Conservation (phyloP, 2,329 filamentous ascomycete species). For the Pseudogymnoascus sp. region DNA sequence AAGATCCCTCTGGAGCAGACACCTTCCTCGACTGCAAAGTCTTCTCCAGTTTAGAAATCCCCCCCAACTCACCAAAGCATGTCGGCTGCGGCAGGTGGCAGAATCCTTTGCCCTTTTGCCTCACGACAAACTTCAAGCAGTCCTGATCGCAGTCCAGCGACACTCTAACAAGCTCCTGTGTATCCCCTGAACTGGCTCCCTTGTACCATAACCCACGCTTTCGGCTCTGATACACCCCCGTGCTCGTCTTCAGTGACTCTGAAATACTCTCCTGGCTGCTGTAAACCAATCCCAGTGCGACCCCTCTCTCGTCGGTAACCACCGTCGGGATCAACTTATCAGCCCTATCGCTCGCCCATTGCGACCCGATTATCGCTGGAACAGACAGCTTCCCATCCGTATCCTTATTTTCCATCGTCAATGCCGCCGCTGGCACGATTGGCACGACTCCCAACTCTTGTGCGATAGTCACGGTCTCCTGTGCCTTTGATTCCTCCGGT, state of each 20-base stretch:
- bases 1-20: slow-evolving; percentile 81
- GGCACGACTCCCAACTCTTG: slow-evolving; percentile 48
- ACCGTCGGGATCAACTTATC: slow-evolving; percentile 85
- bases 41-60: slow-evolving; percentile 77
- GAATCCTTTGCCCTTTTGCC: slow-evolving; percentile 82
- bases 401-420: slow-evolving; percentile 63
- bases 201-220: slow-evolving; percentile 97
- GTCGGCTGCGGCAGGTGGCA: slow-evolving; percentile 88
- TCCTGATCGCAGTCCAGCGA: slow-evolving; percentile 90
- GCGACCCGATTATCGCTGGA: slow-evolving; percentile 62
- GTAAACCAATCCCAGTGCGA: slow-evolving; percentile 84
- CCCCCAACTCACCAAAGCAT: slow-evolving; percentile 80
- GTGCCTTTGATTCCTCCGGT: slow-evolving; percentile 14
- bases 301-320: slow-evolving; percentile 80
- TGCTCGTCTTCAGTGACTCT: slow-evolving; percentile 73
- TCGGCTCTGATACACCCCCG: slow-evolving; percentile 80
- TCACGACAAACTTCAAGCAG: slow-evolving; percentile 81
- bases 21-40: slow-evolving; percentile 75
- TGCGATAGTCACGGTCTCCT: slow-evolving; percentile 20
- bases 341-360: slow-evolving; percentile 71
- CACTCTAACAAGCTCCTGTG: slow-evolving; percentile 78
- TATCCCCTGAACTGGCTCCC: slow-evolving; percentile 87
- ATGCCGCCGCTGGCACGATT: slow-evolving; percentile 61
- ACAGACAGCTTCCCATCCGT: slow-evolving; percentile 52
- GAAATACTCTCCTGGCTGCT: slow-evolving; percentile 85